Base-by-base conservation (phyloP, 2,329 filamentous ascomycete genomes). In the Dryadomyces sulphureus region DNA sequence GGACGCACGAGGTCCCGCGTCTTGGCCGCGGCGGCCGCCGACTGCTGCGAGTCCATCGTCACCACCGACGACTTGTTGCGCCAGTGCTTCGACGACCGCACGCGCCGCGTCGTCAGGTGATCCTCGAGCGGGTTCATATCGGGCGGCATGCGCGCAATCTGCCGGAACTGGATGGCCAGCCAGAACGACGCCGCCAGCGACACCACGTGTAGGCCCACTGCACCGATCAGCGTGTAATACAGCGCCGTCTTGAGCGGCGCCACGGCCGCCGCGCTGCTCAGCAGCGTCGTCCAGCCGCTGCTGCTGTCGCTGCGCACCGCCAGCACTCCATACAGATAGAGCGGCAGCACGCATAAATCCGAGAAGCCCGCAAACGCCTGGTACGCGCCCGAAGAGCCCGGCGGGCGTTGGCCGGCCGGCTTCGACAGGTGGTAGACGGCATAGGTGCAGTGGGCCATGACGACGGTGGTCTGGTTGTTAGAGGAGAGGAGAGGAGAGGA, bases 71-170 rank as follows among this genome's bases (percentile, higher is more conserved):
- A 73, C 60, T 75, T 77, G 60, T 84, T 89, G 57, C 83, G 77
- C 68, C 88, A 89, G 64, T 93, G 87, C 41, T 49, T 42, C 35
- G 19, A 24, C 42, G 38, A 38, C 32, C 34, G 25, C n/a, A 42
- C 46, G 21, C 63, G 66, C 21, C 81, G 76, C 11, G 85, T 79
- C 1, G 88, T 95, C 48, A 94, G 66, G 56, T 90, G 81, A 53
- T 84, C 78, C 59, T 95, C 89, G 14, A 96, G 70, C 2, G 90
- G 90, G 59, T 96, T 96, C 84, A 94, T 87, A 57, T 96, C 90
- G 0, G 90, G 89, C 6, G 90, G 90, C 60, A 95, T 73, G 19
- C 72, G 69, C 5, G 79, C 71, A 55, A 96, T 95, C 57, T 84
- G 82, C 36, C 81, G 77, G 75, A 95, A 96, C 54, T 83, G 75